Conservation (phyloP, 2,329 filamentous ascomycete species). For the Niveomyces coronatus region DNA sequence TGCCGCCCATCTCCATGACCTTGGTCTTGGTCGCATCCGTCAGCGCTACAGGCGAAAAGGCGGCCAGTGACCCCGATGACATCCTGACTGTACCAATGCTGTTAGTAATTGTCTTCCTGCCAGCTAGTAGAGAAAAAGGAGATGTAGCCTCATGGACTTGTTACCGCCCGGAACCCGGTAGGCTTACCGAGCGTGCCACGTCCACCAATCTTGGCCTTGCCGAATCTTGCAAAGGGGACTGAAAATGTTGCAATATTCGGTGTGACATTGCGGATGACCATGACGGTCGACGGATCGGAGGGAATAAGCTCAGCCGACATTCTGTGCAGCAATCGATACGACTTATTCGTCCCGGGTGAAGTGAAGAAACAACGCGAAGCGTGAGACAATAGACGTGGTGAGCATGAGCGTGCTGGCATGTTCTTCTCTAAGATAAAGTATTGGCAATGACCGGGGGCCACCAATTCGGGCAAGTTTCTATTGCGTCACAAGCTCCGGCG, state of each 20-base stretch:
- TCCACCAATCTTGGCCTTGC: constrained; percentile 71
- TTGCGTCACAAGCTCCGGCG: background rate
- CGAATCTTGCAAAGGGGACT: constrained; percentile 75
- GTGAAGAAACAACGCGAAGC: too few species aligned
- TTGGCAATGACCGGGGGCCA: background rate
- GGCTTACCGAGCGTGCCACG: constrained; percentile 69
- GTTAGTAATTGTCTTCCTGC: background rate
- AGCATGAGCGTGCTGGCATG: too few species aligned
- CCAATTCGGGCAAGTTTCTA: constrained; percentile 1
- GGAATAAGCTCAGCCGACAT: constrained; percentile 60
- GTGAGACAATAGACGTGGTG: too few species aligned
- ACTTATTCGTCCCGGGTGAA: too few species aligned
- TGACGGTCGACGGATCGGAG: constrained; percentile 64
- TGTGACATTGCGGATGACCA: constrained; percentile 81
- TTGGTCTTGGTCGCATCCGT: constrained; percentile 62
- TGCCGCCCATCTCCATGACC: constrained; percentile 53
- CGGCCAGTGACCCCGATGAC: constrained; percentile 63
- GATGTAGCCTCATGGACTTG: too few species aligned
- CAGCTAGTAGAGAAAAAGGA: too few species aligned
- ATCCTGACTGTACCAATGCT: constrained; percentile 53
- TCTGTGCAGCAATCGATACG: constrained; percentile 10
- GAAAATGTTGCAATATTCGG: constrained; percentile 70
- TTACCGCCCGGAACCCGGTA: too few species aligned
- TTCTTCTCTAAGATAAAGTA: background rate
- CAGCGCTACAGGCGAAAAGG: constrained; percentile 86